phyloP scores from a whole-genome alignment of 345 rosid genomes.

The Euphorbia pulcherrima region DNA sequence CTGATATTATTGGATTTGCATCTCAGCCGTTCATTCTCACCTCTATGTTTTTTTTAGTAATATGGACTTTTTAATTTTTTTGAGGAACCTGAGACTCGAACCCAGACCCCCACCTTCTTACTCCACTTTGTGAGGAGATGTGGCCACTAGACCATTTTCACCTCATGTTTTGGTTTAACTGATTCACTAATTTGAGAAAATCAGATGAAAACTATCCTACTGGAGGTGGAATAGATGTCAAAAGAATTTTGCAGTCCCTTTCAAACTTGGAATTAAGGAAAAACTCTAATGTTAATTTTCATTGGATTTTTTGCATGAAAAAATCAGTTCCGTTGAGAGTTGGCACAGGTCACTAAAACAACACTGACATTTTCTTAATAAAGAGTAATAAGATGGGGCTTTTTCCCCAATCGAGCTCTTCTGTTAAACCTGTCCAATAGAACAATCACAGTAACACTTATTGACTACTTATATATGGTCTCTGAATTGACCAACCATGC shows the following conservation, averaged over 20 bases:
- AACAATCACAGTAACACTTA: no score
- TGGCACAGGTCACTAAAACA: neutral
- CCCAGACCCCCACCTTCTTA: no score
- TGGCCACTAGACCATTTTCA: no score
- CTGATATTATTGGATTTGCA: neutral
- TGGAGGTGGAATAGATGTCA: neutral
- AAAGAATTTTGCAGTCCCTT: neutral
- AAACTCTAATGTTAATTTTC: neutral
- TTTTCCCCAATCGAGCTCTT: neutral
- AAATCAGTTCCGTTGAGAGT: neutral
- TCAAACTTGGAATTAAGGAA: slow-evolving; percentile 1
- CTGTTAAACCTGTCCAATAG: neutral
- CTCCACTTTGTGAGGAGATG: no score
- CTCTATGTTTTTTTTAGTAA: no score
- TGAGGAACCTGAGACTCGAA: no score
- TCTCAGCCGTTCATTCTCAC: no score
- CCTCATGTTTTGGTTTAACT: neutral
- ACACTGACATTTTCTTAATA: neutral
- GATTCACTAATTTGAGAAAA: neutral
- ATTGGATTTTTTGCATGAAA: neutral
- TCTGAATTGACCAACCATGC: no score
- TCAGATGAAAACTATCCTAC: neutral
- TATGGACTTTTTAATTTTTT: neutral
- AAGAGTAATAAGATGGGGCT: neutral
- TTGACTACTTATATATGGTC: no score